These are phyloP conservation scores for Protomyces arabidopsidicola DNA, from an alignment of 1,139 yeast genomes.

Conservation along the genomic window DNA sequence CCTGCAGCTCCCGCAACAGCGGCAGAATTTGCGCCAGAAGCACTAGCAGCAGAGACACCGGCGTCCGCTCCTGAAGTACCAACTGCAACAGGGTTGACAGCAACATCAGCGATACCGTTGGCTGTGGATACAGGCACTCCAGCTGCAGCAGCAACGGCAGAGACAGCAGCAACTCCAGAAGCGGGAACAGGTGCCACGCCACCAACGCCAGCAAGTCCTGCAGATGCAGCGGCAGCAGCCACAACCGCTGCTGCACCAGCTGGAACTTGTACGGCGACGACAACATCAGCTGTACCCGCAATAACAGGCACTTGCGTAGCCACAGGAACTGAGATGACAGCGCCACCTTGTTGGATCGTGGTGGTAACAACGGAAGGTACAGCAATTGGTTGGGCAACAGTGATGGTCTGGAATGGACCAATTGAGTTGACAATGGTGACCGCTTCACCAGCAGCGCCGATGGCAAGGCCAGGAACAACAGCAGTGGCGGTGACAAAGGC, in stretches of 20 bases:
- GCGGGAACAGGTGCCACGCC: not conserved
- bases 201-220: not conserved
- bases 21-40: not conserved
- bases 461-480: not conserved
- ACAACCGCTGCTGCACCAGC: not conserved
- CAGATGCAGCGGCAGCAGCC: not conserved
- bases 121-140: not conserved
- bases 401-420: not conserved
- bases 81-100: not conserved
- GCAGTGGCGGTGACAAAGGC: not conserved
- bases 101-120: not conserved
- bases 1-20: not conserved
- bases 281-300: not conserved
- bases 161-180: not conserved
- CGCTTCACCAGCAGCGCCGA: not conserved
- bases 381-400: not conserved
- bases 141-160: not conserved
- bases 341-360: not conserved
- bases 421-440: not conserved
- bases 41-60: not conserved
- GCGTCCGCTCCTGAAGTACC: not conserved
- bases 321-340: not conserved
- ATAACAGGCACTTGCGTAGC: not conserved
- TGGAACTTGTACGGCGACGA: not conserved
- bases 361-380: not conserved